Base-by-base conservation (phyloP, 2,329 filamentous ascomycete genomes). In the Penicillium sp. region DNA sequence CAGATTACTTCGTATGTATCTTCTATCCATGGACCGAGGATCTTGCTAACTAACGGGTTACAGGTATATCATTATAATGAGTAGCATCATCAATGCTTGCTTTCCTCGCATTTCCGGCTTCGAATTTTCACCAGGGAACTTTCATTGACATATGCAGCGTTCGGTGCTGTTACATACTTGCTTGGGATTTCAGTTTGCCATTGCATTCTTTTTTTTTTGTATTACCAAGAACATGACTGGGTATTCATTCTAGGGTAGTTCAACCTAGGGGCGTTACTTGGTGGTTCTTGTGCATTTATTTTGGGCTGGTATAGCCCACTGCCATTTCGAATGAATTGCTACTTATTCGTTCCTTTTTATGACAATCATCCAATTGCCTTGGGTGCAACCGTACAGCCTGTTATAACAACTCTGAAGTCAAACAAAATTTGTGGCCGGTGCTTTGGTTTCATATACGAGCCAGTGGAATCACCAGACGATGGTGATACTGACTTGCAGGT, bases 41-140 rank as follows among this genome's bases (percentile, higher is more conserved):
- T 22, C 14, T 41, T 51, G 41, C 54, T 57, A 59, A 62, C 45
- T 57, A 59, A 62, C 45, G 8, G 40, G 32, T 31, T 42, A 11
- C 60, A 94, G 90, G 87, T 94, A 58, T 95, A 92, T 73, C 90
- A 95, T 74, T 93, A 91, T 79, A 93, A 95, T 72, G 90, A 95
- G 78, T 93, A 82, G 47, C 42, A 48, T 47, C 11, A 7, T n/a
- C 5, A 4, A n/a, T n/a, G 34, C 34, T 36, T 36, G 34, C 13
- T 4, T 49, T 45, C 44, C 5, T 32, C 27, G 8, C 10, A n/a
- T 36, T 16, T 3, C 34, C 34, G 13, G 34, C 34, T n/a, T 36
- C n/a, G 13, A n/a, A 36, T 36, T 13, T 36, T 36, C 34, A 36
- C 34, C 34, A 5, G 34, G 34, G n/a, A 36, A 36, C 34, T 36